Evolutionary conservation across 1,284 basidiomycete genomes (phyloP).

Genomic region (Ustilago loliicola): DNA sequence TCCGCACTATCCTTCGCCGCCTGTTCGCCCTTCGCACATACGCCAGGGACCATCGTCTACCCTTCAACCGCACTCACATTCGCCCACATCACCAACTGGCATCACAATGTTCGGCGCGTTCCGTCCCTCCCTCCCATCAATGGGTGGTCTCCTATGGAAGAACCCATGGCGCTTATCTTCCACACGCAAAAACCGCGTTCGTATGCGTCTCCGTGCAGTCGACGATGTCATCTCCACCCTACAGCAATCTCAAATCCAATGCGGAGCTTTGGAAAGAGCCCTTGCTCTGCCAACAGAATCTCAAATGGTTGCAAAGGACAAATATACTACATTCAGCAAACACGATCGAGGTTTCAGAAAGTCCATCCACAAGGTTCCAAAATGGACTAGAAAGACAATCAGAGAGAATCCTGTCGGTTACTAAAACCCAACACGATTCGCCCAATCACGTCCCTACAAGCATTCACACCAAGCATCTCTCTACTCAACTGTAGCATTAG

Average conservation of each 20-base stretch:
- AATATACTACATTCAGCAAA: conserved; percentile 91
- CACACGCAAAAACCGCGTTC: conserved; percentile 90
- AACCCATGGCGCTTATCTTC: conserved; percentile 90
- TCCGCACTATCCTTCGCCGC: neutral
- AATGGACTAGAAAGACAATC: conserved; percentile 59
- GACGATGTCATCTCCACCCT: conserved; percentile 93
- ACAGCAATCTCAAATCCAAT: conserved; percentile 82
- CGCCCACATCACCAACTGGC: neutral
- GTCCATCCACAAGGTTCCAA: conserved; percentile 83
- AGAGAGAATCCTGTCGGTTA: conserved; percentile 50
- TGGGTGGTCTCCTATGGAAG: conserved; percentile 89
- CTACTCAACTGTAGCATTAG: neutral
- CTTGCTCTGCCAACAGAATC: conserved; percentile 86
- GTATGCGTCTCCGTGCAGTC: conserved; percentile 88
- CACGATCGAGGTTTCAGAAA: conserved; percentile 80
- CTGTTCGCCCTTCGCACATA: neutral
- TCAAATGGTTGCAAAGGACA: conserved; percentile 89
- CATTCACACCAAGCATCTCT: neutral
- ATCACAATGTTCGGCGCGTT: conserved; percentile 74
- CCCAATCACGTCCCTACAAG: neutral
- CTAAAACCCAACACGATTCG: conserved; percentile 9
- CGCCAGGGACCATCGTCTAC: neutral
- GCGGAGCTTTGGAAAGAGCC: conserved; percentile 80
- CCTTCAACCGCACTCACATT: neutral
- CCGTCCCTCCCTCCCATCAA: conserved; percentile 77